Conservation (phyloP, 495 filamentous ascomycete species). For the Annulohypoxylon moriforme region DNA sequence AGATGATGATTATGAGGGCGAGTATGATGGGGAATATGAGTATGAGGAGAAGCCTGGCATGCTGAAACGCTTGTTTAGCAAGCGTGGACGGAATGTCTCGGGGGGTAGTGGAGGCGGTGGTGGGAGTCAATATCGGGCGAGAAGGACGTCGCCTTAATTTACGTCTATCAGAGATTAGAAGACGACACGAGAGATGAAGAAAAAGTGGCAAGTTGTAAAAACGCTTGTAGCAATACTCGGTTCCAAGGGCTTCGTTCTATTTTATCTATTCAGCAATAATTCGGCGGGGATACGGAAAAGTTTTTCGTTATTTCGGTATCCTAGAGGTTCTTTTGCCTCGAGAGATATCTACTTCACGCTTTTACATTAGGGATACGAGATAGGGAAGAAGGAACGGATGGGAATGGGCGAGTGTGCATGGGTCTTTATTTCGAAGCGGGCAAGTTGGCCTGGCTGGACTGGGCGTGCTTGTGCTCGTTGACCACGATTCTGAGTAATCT, state of each 20-base stretch:
- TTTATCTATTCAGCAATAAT: slow-evolving; percentile 6
- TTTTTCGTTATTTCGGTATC: background rate
- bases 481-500: background rate
- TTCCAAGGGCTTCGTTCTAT: background rate
- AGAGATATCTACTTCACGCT: too few relatives aligned
- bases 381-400: background rate
- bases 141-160: slow-evolving; percentile 36
- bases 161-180: slow-evolving; percentile 19
- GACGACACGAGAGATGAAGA: background rate
- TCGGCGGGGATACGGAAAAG: slow-evolving; percentile 22
- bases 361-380: background rate
- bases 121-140: slow-evolving; percentile 28
- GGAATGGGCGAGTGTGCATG: background rate
- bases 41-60: background rate
- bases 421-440: slow-evolving; percentile 4
- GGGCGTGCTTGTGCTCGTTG: background rate
- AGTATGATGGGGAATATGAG: slow-evolving; percentile 13
- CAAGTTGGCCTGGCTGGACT: slow-evolving; percentile 30
- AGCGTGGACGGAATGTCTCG: slow-evolving; percentile 3
- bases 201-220: slow-evolving; percentile 28
- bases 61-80: slow-evolving; percentile 39
- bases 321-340: background rate
- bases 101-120: background rate
- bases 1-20: background rate
- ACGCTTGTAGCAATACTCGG: slow-evolving; percentile 16